Conservation (phyloP, 2,329 filamentous ascomycete species). For the Aureobasidium zeae region DNA sequence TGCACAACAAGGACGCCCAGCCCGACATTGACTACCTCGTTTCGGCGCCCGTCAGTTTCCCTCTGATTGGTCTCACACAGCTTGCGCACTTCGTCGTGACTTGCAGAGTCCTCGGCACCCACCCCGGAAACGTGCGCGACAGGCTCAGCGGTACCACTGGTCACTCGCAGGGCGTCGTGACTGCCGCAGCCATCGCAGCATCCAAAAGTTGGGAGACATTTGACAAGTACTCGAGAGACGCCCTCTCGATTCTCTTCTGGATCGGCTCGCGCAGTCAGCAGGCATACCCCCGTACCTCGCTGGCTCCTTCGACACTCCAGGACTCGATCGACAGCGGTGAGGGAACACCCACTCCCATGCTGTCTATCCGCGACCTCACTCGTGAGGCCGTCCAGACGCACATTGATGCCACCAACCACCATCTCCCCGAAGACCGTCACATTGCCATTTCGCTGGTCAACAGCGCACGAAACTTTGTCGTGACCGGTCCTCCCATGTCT, state of each 20-base stretch:
- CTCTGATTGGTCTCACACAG: constrained; percentile 91
- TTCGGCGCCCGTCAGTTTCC: constrained; percentile 89
- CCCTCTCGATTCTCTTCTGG: constrained; percentile 94
- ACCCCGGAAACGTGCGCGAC: constrained; percentile 80
- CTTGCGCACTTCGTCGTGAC: constrained; percentile 92
- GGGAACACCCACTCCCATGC: constrained; percentile 92
- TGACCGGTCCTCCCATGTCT: constrained; percentile 91
- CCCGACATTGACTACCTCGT: constrained; percentile 92
- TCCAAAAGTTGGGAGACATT: constrained; percentile 92
- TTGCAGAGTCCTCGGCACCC: constrained; percentile 80
- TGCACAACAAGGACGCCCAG: constrained; percentile 78
- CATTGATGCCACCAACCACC: constrained; percentile 93
- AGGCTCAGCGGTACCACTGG: constrained; percentile 81
- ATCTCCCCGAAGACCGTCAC: constrained; percentile 83
- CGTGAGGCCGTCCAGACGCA: constrained; percentile 86
- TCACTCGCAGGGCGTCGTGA: constrained; percentile 93
- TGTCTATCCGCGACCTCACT: constrained; percentile 90
- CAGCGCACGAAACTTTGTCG: constrained; percentile 92
- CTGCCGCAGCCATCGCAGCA: constrained; percentile 82
- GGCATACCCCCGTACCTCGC: constrained; percentile 87
- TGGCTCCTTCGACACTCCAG: constrained; percentile 81
- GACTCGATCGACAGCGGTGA: constrained; percentile 92
- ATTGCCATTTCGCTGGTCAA: constrained; percentile 94
- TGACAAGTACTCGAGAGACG: constrained; percentile 65
- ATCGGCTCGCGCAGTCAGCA: constrained; percentile 96